Conservation (phyloP, 768 basidiomycete species). For the Boletellus ananas region DNA sequence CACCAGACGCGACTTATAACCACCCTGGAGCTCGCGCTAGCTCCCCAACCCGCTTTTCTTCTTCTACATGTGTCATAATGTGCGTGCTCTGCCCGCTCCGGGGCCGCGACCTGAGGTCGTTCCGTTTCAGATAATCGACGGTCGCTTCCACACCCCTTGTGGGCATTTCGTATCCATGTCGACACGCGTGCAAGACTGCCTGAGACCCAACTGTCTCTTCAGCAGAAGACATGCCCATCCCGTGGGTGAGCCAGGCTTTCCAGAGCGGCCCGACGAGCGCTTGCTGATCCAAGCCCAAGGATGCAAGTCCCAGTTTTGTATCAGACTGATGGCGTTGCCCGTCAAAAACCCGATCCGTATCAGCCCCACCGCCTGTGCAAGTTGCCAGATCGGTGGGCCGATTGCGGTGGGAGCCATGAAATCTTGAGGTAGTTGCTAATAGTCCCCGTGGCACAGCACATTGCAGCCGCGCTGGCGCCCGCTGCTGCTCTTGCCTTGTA, state of each 20-base stretch:
- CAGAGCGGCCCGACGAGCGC: not conserved
- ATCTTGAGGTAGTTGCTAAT: conserved; percentile 8
- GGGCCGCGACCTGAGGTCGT: not conserved
- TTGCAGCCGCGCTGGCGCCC: conserved; percentile 24
- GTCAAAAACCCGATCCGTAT: conserved; percentile 70
- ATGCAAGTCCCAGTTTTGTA: conserved; percentile 55
- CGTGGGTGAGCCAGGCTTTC: conserved; percentile 37
- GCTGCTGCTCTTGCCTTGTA: conserved; percentile 7
- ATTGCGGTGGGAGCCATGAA: conserved; percentile 16
- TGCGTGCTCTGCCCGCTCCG: conserved; percentile 33
- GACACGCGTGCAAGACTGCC: conserved; percentile 64
- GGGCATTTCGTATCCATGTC: conserved; percentile 72
- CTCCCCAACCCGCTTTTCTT: conserved; percentile 17
- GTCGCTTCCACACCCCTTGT: conserved; percentile 66
- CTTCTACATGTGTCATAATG: conserved; percentile 67
- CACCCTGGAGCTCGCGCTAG: conserved; percentile 14
- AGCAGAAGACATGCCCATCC: conserved; percentile 60
- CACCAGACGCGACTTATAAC: conserved; percentile 16
- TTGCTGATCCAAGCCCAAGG: conserved; percentile 32
- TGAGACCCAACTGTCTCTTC: conserved; percentile 62
- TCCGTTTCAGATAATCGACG: conserved; percentile 61
- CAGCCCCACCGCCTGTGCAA: conserved; percentile 46
- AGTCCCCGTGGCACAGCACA: conserved; percentile 1
- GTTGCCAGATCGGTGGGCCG: conserved; percentile 26
- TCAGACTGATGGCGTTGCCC: conserved; percentile 63